Conservation (phyloP, 768 basidiomycete species). For the Leccinum olivaceopallidum region DNA sequence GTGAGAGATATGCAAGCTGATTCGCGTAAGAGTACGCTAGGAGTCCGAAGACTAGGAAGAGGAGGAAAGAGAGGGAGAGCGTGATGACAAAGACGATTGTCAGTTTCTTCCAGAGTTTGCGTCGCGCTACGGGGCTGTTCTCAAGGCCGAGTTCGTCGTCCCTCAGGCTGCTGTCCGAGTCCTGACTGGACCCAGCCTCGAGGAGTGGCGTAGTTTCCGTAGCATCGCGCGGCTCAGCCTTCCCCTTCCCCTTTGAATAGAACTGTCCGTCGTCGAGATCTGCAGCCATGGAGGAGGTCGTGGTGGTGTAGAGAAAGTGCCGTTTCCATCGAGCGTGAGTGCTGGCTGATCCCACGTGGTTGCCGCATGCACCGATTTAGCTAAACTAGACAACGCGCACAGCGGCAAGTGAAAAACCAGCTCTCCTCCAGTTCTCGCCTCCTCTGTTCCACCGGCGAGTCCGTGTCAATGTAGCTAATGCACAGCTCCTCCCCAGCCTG, state of each 20-base stretch:
- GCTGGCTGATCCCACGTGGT: constrained; percentile 19
- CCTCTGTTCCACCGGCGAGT: constrained; percentile 36
- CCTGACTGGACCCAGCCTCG: constrained; percentile 23
- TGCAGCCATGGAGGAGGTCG: constrained; percentile 23
- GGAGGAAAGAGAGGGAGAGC: constrained; percentile 48
- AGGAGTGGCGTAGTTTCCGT: constrained; percentile 35
- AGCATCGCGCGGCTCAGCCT: constrained; percentile 21
- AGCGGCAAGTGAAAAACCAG: constrained; percentile 60
- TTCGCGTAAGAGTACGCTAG: constrained; percentile 70
- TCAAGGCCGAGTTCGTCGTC: constrained; percentile 27
- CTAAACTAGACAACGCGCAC: constrained; percentile 36
- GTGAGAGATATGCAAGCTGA: constrained; percentile 49
- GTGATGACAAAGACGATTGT: constrained; percentile 57
- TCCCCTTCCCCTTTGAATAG: constrained; percentile 29
- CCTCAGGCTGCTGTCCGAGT: constrained; percentile 1
- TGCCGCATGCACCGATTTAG: constrained; percentile 6
- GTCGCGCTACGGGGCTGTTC: constrained; percentile 21
- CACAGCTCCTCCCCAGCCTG: constrained; percentile 54
- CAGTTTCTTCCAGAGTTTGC: constrained; percentile 36
- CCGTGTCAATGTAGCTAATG: constrained; percentile 52
- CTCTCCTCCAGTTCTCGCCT: constrained; percentile 42
- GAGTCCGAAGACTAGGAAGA: constrained; percentile 45
- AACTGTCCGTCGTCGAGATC: constrained; percentile 16
- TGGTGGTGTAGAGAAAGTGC: constrained; percentile 4
- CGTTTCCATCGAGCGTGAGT: constrained; percentile 3